Conservation (phyloP, 1,139 yeast genomes). For the Arxiozyma slooffiae region DNA sequence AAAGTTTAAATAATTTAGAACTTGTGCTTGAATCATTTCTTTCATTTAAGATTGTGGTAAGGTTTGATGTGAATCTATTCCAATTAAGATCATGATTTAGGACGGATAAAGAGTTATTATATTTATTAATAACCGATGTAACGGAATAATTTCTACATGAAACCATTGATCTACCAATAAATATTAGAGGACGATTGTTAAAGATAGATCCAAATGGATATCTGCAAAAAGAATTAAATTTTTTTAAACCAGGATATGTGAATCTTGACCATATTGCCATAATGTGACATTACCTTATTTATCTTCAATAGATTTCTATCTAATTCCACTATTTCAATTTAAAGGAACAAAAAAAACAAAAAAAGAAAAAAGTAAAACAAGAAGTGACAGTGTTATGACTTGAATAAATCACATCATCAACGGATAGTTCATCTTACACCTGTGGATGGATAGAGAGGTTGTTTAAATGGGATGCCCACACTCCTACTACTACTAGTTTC, state of each 20-base stretch:
- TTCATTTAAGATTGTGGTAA: not conserved
- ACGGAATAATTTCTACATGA: not conserved
- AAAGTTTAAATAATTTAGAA: not conserved
- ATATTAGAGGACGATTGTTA: not conserved
- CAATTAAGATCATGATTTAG: slow-evolving; percentile 8
- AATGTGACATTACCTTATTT: not conserved
- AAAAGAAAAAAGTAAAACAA: no score
- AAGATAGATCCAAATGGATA: slow-evolving; percentile 5
- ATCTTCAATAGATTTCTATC: no score
- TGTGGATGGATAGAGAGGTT: no score
- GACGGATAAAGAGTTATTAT: slow-evolving; percentile 9
- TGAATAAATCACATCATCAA: not conserved
- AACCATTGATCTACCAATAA: not conserved
- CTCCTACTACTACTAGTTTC: no score
- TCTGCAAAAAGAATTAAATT: slow-evolving; percentile 6
- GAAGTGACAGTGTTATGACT: not conserved
- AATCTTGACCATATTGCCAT: not conserved
- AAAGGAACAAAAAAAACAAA: not conserved
- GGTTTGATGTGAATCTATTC: not conserved
- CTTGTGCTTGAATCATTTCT: not conserved
- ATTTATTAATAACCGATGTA: not conserved
- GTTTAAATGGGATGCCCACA: not conserved
- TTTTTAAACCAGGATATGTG: not conserved
- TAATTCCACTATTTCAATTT: not conserved
- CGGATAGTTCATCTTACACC: no score